Base-by-base conservation (phyloP, 2,329 filamentous ascomycete genomes). In the Exophiala mesophila region DNA sequence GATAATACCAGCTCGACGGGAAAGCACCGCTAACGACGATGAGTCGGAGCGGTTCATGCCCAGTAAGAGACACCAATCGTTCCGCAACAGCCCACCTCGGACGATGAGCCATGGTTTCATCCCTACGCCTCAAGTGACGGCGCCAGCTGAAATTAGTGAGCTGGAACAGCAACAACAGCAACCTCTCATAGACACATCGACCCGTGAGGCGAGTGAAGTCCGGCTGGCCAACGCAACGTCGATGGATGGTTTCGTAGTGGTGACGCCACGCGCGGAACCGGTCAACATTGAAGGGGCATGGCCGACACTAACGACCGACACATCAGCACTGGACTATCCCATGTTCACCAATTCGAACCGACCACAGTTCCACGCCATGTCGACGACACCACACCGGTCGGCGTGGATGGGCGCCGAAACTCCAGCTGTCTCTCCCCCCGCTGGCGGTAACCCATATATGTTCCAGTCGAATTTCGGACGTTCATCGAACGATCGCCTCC, bases 1-100 rank as follows among this genome's bases (percentile, higher is more conserved):
- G 17, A 29, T 16, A 7, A 20, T 42, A 7, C 39, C 39, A 36
- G 39, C 39, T 9, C 18, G 39, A 7, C 36, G 39, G 33, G 30
- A 21, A 16, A 36, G 39, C 32, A 20, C 30, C 3, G 4, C 12
- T 17, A 17, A 41, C 21, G 21, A 30, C 21, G 21, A 30, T 21
- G 19, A 24, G n/a, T 19, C 24, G 31, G 20, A 24, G 12, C 13
- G 26, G 16, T 18, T 32, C 12, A 20, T n/a, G 5, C 31, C 39
- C 12, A 20, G 13, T 13, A 42, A 42, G 21, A 9, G 39, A 28
- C 39, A 36, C 21, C 31, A 24, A 13, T 35, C 19, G 13, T 21
- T 34, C 24, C 9, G 23, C n/a, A 15, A 15, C 8, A 36, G 20
- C 15, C 10, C 39, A 4, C 39, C 7, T 6, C 24, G 19, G 16